These are phyloP conservation scores for Fusarium albidum DNA, from an alignment of 2,329 filamentous ascomycete species.

Conservation along the genomic window DNA sequence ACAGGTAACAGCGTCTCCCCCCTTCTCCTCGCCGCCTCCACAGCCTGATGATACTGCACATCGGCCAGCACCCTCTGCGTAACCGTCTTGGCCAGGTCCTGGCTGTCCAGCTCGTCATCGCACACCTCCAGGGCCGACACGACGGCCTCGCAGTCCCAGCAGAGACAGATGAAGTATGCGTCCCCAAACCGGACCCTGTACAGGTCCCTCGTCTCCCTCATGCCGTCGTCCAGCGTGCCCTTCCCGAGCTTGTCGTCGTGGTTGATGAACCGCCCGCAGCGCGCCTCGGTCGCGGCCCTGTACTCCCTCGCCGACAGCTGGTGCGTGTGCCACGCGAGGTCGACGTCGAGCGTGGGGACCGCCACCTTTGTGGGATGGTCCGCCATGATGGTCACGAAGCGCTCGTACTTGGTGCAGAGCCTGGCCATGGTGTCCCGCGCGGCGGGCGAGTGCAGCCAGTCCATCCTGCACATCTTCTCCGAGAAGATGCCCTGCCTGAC, in stretches of 20 bases:
- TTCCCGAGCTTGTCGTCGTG: constrained; percentile 33
- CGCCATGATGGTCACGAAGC: constrained; percentile 69
- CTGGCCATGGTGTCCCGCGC: constrained; percentile 69
- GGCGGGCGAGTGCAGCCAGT: constrained; percentile 80
- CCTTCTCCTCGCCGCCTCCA: constrained; percentile 27
- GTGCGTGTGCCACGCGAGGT: constrained; percentile 54
- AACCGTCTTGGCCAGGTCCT: neutral
- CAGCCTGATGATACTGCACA: constrained; percentile 19
- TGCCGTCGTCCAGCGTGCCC: constrained; percentile 12
- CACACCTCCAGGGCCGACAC: constrained; percentile 24
- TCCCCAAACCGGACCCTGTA: constrained; percentile 30
- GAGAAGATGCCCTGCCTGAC: constrained; percentile 72
- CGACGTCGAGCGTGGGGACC: constrained; percentile 74
- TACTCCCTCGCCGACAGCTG: constrained; percentile 46
- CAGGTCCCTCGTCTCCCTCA: constrained; percentile 21
- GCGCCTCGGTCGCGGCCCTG: constrained; percentile 17
- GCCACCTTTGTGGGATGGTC: constrained; percentile 54
- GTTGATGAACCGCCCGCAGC: constrained; percentile 41
- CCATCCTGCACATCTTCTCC: constrained; percentile 78
- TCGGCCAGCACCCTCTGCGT: constrained; percentile 8
- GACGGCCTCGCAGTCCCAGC: constrained; percentile 35
- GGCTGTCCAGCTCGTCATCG: neutral
- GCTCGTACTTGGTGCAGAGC: constrained; percentile 69
- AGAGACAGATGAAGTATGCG: constrained; percentile 27
- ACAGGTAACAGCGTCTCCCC: constrained; percentile 22